Percentiles rank a stretch among this genome's conserved stretches.
Conservation (phyloP, 768 basidiomycete species). For the Rhizopogon rudus region DNA sequence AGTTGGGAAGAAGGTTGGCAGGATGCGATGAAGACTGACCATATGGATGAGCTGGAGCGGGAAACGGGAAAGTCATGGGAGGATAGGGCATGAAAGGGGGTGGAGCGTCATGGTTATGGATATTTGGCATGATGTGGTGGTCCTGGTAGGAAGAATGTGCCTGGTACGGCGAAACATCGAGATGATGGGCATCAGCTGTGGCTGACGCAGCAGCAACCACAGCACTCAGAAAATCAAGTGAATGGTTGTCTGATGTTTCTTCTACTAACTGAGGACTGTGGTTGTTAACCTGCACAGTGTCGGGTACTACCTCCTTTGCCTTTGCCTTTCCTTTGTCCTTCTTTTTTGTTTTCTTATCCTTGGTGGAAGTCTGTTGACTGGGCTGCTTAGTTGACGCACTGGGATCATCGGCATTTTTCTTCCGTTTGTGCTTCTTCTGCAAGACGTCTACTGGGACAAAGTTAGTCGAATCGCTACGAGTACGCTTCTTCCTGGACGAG, state of each 20-base stretch:
- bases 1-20: conserved; percentile 11
- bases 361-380: not conserved
- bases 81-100: conserved; percentile 24
- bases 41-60: conserved; percentile 17
- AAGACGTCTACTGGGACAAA: conserved; percentile 10
- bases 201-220: conserved; percentile 63
- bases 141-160: conserved; percentile 31
- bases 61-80: conserved; percentile 24
- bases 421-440: conserved; percentile 27
- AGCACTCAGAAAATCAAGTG: conserved; percentile 56
- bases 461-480: conserved; percentile 9
- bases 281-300: conserved; percentile 17
- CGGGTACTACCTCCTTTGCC: conserved; percentile 23
- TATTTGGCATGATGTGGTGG: conserved; percentile 22
- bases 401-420: conserved; percentile 22
- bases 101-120: conserved; percentile 12
- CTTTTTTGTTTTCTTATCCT: conserved; percentile 25
- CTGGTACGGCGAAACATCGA: conserved; percentile 22
- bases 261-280: conserved; percentile 32
- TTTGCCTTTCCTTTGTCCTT: conserved; percentile 32
- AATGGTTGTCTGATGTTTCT: conserved; percentile 29
- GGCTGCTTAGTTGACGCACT: not conserved
- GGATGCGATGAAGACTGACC: conserved; percentile 23
- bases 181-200: conserved; percentile 31
- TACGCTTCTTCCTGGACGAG: conserved; percentile 32